A percentile compares a stretch with the other conserved stretches of the same genome.
phyloP scores from a whole-genome alignment of 2,329 filamentous ascomycete species.

The Fusarium pininemorale region DNA sequence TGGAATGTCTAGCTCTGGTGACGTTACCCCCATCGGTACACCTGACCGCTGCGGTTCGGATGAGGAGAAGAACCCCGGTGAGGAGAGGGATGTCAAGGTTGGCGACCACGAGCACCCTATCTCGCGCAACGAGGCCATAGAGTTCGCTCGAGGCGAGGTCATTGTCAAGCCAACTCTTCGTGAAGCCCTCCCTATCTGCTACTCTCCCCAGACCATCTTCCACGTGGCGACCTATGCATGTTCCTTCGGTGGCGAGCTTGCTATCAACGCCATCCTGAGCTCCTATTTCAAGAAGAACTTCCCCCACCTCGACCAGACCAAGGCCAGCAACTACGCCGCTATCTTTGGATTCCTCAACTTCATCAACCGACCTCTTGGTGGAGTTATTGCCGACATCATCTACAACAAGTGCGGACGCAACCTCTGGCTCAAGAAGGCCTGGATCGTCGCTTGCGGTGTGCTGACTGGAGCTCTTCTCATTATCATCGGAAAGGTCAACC shows the following conservation, averaged over 20 bases:
- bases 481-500: slow-evolving; percentile 70
- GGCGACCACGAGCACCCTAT: slow-evolving; percentile 58
- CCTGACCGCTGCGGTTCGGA: slow-evolving; percentile 48
- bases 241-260: slow-evolving; percentile 70
- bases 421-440: slow-evolving; percentile 54
- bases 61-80: slow-evolving; percentile 48
- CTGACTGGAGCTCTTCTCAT: slow-evolving; percentile 69
- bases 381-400: slow-evolving; percentile 62
- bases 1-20: slow-evolving; percentile 50
- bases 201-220: slow-evolving; percentile 64
- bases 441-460: slow-evolving; percentile 64
- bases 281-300: slow-evolving; percentile 70
- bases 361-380: slow-evolving; percentile 72
- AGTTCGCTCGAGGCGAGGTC: slow-evolving; percentile 62
- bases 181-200: slow-evolving; percentile 56
- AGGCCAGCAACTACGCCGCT: slow-evolving; percentile 69
- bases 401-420: slow-evolving; percentile 52
- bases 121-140: slow-evolving; percentile 61
- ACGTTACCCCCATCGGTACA: slow-evolving; percentile 62
- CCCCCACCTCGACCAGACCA: slow-evolving; percentile 64
- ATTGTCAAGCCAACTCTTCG: slow-evolving; percentile 65
- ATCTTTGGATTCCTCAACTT: slow-evolving; percentile 82
- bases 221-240: slow-evolving; percentile 67
- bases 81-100: slow-evolving; percentile 48
- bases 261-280: slow-evolving; percentile 68